phyloP scores from a whole-genome alignment of 345 rosid species.

The Aquilaria sinensis region DNA sequence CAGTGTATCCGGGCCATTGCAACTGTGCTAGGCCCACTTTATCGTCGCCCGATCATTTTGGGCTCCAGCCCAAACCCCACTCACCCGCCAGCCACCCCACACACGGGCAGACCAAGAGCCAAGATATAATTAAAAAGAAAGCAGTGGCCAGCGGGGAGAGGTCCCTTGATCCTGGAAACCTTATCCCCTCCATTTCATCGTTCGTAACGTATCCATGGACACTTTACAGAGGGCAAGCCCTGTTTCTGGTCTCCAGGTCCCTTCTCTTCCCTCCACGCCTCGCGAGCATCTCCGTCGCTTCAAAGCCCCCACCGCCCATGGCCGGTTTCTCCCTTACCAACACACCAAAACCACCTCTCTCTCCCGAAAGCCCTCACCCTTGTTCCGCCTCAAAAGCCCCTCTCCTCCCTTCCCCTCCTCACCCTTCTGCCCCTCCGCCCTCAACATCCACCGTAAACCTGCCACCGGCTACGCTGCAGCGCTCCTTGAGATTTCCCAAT shows the following conservation, averaged over 20 bases:
- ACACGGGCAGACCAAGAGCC: too few relatives aligned
- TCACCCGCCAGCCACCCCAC: too few relatives aligned
- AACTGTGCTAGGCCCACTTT: too few relatives aligned
- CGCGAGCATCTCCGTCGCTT: slow-evolving; percentile 24
- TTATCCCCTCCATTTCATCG: not conserved
- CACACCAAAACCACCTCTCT: slow-evolving; percentile 25
- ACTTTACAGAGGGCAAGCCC: slow-evolving; percentile 33
- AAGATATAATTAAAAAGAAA: too few relatives aligned
- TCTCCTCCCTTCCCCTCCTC: slow-evolving; percentile 17
- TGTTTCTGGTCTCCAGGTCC: slow-evolving; percentile 42
- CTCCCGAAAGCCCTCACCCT: slow-evolving; percentile 11
- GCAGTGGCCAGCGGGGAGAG: too few relatives aligned
- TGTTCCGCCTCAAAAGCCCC: not conserved
- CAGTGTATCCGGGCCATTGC: too few relatives aligned
- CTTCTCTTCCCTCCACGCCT: slow-evolving; percentile 19
- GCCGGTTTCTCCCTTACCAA: slow-evolving; percentile 16
- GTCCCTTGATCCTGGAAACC: too few relatives aligned
- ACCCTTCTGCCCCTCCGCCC: slow-evolving; percentile 14
- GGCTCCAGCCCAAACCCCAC: too few relatives aligned
- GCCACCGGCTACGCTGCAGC: slow-evolving; percentile 75
- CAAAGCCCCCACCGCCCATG: slow-evolving; percentile 17
- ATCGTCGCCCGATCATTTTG: too few relatives aligned
- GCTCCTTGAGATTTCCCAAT: slow-evolving; percentile 48
- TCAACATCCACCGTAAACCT: slow-evolving; percentile 35
- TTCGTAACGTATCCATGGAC: slow-evolving; percentile 36